Percentiles rank a stretch among this genome's conserved stretches.
These are phyloP conservation scores for Trichoderma orchidacearum DNA, from an alignment of 495 filamentous ascomycete genomes.

Conservation along the genomic window DNA sequence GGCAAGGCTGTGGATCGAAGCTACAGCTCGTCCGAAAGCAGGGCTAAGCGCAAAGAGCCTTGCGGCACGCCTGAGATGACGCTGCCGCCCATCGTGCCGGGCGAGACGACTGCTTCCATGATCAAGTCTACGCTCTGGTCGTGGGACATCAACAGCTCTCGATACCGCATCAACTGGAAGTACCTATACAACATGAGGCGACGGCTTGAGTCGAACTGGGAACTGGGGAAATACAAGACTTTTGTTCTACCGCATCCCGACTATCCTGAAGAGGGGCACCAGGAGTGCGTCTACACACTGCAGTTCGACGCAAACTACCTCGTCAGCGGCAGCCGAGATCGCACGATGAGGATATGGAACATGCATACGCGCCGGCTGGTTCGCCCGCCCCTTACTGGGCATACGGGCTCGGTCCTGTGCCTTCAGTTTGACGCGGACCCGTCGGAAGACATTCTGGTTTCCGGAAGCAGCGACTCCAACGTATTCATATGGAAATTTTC, in stretches of 20 bases:
- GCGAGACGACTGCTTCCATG: constrained; percentile 6
- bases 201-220: constrained; percentile 84
- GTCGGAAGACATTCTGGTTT: constrained; percentile 81
- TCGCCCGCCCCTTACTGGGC: constrained; percentile 56
- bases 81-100: constrained; percentile 12
- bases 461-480: constrained; percentile 79
- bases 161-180: constrained; percentile 59
- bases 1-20: constrained; percentile 3
- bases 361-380: constrained; percentile 65
- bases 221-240: constrained; percentile 61
- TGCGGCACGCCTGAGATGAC: constrained; percentile 7
- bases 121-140: constrained; percentile 26
- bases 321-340: constrained; percentile 87
- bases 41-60: constrained; percentile 1
- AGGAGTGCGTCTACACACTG: constrained; percentile 89
- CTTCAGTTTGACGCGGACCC: constrained; percentile 92
- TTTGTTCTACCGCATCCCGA: constrained; percentile 84
- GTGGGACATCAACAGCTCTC: constrained; percentile 23
- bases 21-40: not conserved
- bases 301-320: constrained; percentile 77
- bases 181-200: constrained; percentile 82
- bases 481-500: constrained; percentile 92
- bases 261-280: constrained; percentile 69
- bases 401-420: constrained; percentile 80
- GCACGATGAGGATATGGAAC: constrained; percentile 81